Evolutionary conservation across 1,284 basidiomycete species (phyloP).

Genomic region (Golubevia sp.): DNA sequence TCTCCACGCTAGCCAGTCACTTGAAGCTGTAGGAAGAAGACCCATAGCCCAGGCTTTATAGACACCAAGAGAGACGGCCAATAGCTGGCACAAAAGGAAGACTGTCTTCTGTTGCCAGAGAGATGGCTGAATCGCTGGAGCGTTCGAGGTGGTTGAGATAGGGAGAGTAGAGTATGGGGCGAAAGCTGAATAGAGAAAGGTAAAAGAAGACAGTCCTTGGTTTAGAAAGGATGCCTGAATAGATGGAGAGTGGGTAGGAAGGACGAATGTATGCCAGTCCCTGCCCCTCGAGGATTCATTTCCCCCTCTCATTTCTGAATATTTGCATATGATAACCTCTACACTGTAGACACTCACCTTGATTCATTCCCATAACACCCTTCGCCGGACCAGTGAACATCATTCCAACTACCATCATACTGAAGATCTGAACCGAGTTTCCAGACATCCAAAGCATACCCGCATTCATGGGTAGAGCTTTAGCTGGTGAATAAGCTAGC

Average conservation of each 20-base stretch:
- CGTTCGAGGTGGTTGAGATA: not conserved
- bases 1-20: slow-evolving; percentile 58
- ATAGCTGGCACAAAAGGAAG: slow-evolving; percentile 45
- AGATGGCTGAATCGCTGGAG: slow-evolving; percentile 21
- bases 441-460: slow-evolving; percentile 61
- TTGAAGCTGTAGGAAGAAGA: slow-evolving; percentile 52
- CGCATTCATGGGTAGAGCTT: slow-evolving; percentile 53
- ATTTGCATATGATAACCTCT: too few species aligned
- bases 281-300: too few species aligned
- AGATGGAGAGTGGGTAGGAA: too few species aligned
- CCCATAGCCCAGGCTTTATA: slow-evolving; percentile 61
- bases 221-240: too few species aligned
- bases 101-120: slow-evolving; percentile 38
- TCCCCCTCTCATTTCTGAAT: too few species aligned
- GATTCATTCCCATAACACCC: slow-evolving; percentile 33
- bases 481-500: slow-evolving; percentile 45
- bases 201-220: too few species aligned
- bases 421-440: slow-evolving; percentile 55
- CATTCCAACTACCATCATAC: slow-evolving; percentile 59
- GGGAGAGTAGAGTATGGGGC: slow-evolving; percentile 25
- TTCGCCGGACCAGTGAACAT: slow-evolving; percentile 45
- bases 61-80: slow-evolving; percentile 37
- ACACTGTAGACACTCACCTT: slow-evolving; percentile 20
- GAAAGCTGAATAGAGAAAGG: slow-evolving; percentile 21
- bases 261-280: too few species aligned